Percentiles rank a stretch among this genome's conserved stretches.
phyloP scores from a whole-genome alignment of 345 rosid genomes.

The Citrus inodora region DNA sequence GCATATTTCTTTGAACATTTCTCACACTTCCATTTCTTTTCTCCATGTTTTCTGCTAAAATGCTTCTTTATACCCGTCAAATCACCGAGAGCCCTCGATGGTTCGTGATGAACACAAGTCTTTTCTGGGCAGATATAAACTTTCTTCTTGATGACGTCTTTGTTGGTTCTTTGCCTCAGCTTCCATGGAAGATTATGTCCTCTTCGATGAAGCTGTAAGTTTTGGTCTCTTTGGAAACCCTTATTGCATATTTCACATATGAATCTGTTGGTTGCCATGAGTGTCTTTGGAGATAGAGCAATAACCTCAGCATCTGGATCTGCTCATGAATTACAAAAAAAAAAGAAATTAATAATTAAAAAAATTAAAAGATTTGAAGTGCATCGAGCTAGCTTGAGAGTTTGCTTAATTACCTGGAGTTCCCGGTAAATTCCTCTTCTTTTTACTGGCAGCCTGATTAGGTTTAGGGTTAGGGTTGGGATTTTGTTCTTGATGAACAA shows the following conservation, averaged over 20 bases:
- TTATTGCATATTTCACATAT: conserved; percentile 94
- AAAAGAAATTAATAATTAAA: no score
- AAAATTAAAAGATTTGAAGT: background rate
- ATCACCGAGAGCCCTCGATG: conserved; percentile 90
- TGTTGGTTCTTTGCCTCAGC: conserved; percentile 68
- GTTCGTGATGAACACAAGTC: conserved; percentile 85
- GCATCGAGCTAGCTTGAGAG: no score
- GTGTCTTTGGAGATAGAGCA: conserved; percentile 83
- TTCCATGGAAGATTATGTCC: conserved; percentile 99
- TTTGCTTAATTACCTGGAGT: conserved; percentile 58
- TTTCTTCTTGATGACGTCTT: conserved; percentile 60
- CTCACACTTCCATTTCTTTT: conserved; percentile 97
- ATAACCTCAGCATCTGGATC: conserved; percentile 99
- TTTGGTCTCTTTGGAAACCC: conserved; percentile 96
- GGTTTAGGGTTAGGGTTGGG: conserved; percentile 69
- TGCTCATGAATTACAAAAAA: conserved; percentile 17
- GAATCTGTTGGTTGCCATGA: conserved; percentile 93
- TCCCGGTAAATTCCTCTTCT: conserved; percentile 93
- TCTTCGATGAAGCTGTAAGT: conserved; percentile 90
- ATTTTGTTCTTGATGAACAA: conserved; percentile 45
- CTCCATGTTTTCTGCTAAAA: conserved; percentile 89
- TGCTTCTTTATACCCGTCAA: conserved; percentile 95
- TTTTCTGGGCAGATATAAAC: conserved; percentile 93
- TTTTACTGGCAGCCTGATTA: conserved; percentile 37
- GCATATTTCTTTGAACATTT: conserved; percentile 97